Conservation (phyloP, 78 protist genomes). For the slime mould (Dictyostelium discoideum) region DNA sequence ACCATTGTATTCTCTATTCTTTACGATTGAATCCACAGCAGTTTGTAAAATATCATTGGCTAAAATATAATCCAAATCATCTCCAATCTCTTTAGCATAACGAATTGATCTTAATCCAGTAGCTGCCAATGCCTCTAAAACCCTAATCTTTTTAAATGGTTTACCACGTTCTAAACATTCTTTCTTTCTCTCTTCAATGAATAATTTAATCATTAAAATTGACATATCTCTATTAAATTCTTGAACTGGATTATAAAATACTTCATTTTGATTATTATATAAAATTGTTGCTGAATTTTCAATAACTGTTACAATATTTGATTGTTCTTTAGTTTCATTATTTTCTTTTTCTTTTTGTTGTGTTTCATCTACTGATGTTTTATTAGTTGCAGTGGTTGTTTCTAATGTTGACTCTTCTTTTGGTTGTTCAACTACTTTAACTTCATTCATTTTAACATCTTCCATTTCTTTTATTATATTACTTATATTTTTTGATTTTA, state of each 20-base stretch:
- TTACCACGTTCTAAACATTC: slow-evolving; percentile 29
- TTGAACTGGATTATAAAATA: slow-evolving; percentile 97
- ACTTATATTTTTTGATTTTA: not conserved
- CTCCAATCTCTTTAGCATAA: slow-evolving; percentile 90
- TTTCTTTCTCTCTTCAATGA: slow-evolving; percentile 33
- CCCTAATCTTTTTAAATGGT: slow-evolving; percentile 53
- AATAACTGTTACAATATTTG: slow-evolving; percentile 24
- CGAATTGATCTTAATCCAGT: slow-evolving; percentile 96
- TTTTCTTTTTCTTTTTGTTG: not conserved
- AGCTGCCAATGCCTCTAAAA: slow-evolving; percentile 98
- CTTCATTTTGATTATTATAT: slow-evolving; percentile 84
- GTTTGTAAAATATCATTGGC: slow-evolving; percentile 95
- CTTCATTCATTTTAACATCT: not conserved
- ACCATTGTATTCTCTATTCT: slow-evolving; percentile 88
- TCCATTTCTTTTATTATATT: not conserved
- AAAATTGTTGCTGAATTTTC: slow-evolving; percentile 72
- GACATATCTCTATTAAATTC: slow-evolving; percentile 97
- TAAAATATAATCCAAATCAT: slow-evolving; percentile 72
- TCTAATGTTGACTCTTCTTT: not conserved
- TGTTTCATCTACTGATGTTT: not conserved
- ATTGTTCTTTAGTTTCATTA: not conserved
- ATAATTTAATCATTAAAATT: slow-evolving; percentile 64
- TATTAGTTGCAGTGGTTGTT: not conserved
- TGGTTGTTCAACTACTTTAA: not conserved
- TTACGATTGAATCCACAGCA: slow-evolving; percentile 92